Evolutionary conservation across 1,284 basidiomycete species (phyloP), one percentile per base, ranked within the genome.

Genomic region (Sanghuangporus sanghuang): DNA sequence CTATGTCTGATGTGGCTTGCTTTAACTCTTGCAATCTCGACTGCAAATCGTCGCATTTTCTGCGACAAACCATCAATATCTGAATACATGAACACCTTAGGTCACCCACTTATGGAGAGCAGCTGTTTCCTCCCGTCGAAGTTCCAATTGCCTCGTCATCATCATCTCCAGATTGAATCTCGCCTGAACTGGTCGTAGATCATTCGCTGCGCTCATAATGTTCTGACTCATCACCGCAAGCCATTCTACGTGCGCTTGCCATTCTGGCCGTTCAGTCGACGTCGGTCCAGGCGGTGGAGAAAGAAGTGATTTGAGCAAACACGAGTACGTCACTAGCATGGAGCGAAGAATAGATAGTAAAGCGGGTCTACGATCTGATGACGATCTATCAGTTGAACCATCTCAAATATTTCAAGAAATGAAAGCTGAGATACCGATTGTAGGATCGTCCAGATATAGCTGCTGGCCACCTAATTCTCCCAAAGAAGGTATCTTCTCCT

Each of bases 101-200:
- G 23, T 59, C 40, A 74, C 84, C 63, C 72, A 90, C 89, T 77
- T 73, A 69, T 92, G 87, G 50, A 92, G 77, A 11, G 75, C 71
- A 64, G 72, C 78, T 0, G 90, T 89, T 74, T 92, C 89, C 70
- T 87, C 84, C 62, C 77, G 78, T 56, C 90, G 80, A 38, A 90
- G 73, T 60, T 90, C 84, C 6, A 92, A 74, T 68, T 92, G 89
- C 27, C 85, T 79, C 57, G 79, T 78, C 87, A 92, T 90, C 88
- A 92, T 88, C 16, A 78, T 75, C 71, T 92, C 90, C 39, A 92
- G 77, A 69, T 87, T 88, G 32, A 79, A 85, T 69, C 89, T 78
- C 21, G 89, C 89, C 86, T 92, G 90, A 8, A 91, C 86, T 2
- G 90, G 90, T n/a, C 89, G 83, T 62, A 92, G 74, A 69, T 92